Percentiles rank a stretch among this genome's conserved stretches.
Evolutionary conservation across 495 filamentous ascomycete genomes (phyloP).

Genomic region (Xylaria castorea): DNA sequence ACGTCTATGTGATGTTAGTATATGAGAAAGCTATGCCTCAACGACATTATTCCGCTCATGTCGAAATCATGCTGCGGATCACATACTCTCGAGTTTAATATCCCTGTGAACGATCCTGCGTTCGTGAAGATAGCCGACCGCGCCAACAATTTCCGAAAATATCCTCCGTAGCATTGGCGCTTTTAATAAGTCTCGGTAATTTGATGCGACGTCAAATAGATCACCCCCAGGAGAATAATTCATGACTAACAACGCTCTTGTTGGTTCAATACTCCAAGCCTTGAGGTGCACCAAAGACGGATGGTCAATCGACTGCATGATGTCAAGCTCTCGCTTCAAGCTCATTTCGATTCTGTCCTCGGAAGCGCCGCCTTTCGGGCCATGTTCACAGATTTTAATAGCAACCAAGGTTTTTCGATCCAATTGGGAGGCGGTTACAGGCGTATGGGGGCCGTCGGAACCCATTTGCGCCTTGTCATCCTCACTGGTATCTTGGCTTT

Average conservation of each 20-base stretch:
- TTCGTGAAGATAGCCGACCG: conserved; percentile 83
- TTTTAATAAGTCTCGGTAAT: conserved; percentile 66
- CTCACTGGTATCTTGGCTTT: conserved; percentile 50
- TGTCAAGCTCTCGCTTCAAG: conserved; percentile 91
- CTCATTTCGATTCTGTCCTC: conserved; percentile 91
- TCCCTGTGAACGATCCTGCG: conserved; percentile 92
- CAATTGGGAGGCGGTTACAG: conserved; percentile 43
- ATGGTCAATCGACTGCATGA: conserved; percentile 84
- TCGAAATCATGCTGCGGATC: not conserved
- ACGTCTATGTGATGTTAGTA: conserved; percentile 67
- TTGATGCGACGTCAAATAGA: conserved; percentile 88
- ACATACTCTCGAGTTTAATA: conserved; percentile 96
- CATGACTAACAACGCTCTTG: conserved; percentile 81
- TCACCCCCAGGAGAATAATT: conserved; percentile 95
- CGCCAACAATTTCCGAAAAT: conserved; percentile 85
- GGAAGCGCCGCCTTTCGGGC: conserved; percentile 85
- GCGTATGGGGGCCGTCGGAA: conserved; percentile 38
- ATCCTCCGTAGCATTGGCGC: conserved; percentile 79
- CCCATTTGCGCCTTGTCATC: conserved; percentile 27
- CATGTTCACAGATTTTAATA: conserved; percentile 94
- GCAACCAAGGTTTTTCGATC: conserved; percentile 79
- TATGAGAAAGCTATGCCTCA: not conserved
- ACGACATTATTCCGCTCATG: not conserved
- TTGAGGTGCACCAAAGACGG: conserved; percentile 89
- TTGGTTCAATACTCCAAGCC: conserved; percentile 81